Conservation (phyloP, 208 protist species). For the Trypanosomatidae sp. region DNA sequence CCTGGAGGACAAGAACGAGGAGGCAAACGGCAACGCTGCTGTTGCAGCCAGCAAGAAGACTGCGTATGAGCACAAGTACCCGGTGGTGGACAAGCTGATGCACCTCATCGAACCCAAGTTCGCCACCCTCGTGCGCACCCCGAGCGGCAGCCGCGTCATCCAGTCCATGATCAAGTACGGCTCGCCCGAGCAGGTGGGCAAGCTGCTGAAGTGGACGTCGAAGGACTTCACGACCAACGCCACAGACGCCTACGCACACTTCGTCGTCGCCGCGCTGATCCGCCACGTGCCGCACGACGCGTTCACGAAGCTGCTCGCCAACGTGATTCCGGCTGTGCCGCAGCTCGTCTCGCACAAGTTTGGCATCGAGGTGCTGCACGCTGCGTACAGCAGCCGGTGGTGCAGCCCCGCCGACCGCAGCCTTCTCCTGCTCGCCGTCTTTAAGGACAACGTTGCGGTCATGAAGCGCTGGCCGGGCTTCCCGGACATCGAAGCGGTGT, state of each 20-base stretch:
- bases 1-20: constrained; percentile 25
- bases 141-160: constrained; percentile 76
- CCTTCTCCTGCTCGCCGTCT: constrained; percentile 73
- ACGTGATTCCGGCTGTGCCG: constrained; percentile 67
- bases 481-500: constrained; percentile 73
- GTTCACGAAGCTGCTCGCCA: constrained; percentile 55
- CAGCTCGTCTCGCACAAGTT: constrained; percentile 87
- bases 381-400: constrained; percentile 80
- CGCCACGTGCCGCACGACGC: constrained; percentile 80
- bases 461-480: constrained; percentile 90
- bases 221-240: constrained; percentile 58
- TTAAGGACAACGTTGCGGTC: constrained; percentile 81
- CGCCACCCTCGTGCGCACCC: constrained; percentile 58
- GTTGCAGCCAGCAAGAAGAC: constrained; percentile 35
- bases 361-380: constrained; percentile 81
- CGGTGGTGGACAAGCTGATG: constrained; percentile 82
- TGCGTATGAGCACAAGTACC: constrained; percentile 87
- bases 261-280: constrained; percentile 76
- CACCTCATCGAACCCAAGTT: constrained; percentile 83
- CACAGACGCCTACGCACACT: constrained; percentile 88
- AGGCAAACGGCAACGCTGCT: constrained; percentile 1
- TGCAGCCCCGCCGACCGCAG: constrained; percentile 67
- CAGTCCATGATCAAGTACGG: constrained; percentile 93
- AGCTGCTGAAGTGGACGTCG: constrained; percentile 55
- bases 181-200: constrained; percentile 61